phyloP scores from a whole-genome alignment of 164 flowering plant species.

The Annona squamosa region DNA sequence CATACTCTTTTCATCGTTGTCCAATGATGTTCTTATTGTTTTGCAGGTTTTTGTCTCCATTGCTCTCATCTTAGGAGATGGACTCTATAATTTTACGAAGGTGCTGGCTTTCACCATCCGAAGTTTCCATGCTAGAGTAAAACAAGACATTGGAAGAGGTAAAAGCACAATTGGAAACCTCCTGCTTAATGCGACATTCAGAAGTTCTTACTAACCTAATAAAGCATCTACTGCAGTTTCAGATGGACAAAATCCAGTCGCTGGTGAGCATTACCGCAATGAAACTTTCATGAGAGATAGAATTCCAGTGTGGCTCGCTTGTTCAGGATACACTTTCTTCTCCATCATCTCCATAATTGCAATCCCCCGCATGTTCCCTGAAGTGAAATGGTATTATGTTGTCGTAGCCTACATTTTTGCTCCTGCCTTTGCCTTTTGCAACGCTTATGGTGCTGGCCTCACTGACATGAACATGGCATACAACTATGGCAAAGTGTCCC shows the following conservation, averaged over 20 bases:
- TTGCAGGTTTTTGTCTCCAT: slow-evolving; percentile 76
- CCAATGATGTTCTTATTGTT: not conserved
- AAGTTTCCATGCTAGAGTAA: slow-evolving; percentile 27
- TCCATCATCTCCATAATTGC: slow-evolving; percentile 55
- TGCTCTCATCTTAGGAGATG: slow-evolving; percentile 83
- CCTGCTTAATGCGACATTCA: not conserved
- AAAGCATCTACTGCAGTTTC: slow-evolving; percentile 23
- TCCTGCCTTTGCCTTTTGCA: slow-evolving; percentile 82
- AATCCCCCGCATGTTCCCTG: slow-evolving; percentile 79
- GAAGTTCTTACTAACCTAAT: slow-evolving; percentile 2
- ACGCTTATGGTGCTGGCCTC: slow-evolving; percentile 88
- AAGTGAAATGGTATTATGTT: slow-evolving; percentile 78
- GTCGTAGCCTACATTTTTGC: slow-evolving; percentile 70
- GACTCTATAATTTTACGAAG: slow-evolving; percentile 75
- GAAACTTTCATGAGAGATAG: slow-evolving; percentile 60
- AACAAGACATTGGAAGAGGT: slow-evolving; percentile 31
- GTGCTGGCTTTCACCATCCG: slow-evolving; percentile 32
- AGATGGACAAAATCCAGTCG: slow-evolving; percentile 20
- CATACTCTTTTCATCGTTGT: not conserved
- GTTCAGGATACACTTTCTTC: slow-evolving; percentile 44
- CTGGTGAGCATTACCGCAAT: slow-evolving; percentile 43
- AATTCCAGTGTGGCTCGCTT: slow-evolving; percentile 70
- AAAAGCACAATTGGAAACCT: slow-evolving; percentile 6
- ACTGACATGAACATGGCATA: slow-evolving; percentile 92
- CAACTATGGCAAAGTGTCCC: slow-evolving; percentile 84